Evolutionary conservation across 2,329 filamentous ascomycete genomes (phyloP), one percentile per base, ranked within the genome.

Genomic region (Leptographium lundbergii): DNA sequence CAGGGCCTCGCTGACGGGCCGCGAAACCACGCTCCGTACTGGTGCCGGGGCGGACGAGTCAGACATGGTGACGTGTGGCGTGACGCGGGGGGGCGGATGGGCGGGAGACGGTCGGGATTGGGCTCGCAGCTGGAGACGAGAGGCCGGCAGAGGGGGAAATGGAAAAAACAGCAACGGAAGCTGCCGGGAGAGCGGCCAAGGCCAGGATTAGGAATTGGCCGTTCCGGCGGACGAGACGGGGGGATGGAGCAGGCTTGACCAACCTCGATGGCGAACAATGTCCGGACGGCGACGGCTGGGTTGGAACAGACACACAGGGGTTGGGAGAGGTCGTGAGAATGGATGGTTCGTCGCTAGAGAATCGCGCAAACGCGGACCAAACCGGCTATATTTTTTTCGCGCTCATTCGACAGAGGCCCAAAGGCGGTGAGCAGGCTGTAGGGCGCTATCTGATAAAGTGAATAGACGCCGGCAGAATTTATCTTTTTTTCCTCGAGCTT

Each of bases 1-100:
- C 69, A 99, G 85, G 70, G 92, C 89, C 81, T 99, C 94, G 81
- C 92, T 97, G 77, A 96, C 88, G 64, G 94, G 92, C 75, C 89
- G 84, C 73, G 87, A 81, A 71, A 88, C 81, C 64, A 81, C 79
- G 67, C 82, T 77, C 65, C 80, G 74, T 69, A 81, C 74, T 71
- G 79, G 74, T 68, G 81, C 74, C 70, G 79, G 77, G 76, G 73
- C 67, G 64, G 76, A 74, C 56, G 74, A 71, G 68, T 81, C 78
- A 67, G 81, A 73, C 81, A 84, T 84, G 69, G 66, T 75, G 9
- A 10, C 69, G 6, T 24, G n/a, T 14, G 19, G 48, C 19, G 34
- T 54, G 59, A 48, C 14, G 47, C 19, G 11, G 47, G 36, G 32
- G 27, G 32, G 55, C 39, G 7, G 22, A 56, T 4, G 29, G 29